phyloP scores from a whole-genome alignment of 139 green algal species.

The Pseudopediastrum boryanum region DNA sequence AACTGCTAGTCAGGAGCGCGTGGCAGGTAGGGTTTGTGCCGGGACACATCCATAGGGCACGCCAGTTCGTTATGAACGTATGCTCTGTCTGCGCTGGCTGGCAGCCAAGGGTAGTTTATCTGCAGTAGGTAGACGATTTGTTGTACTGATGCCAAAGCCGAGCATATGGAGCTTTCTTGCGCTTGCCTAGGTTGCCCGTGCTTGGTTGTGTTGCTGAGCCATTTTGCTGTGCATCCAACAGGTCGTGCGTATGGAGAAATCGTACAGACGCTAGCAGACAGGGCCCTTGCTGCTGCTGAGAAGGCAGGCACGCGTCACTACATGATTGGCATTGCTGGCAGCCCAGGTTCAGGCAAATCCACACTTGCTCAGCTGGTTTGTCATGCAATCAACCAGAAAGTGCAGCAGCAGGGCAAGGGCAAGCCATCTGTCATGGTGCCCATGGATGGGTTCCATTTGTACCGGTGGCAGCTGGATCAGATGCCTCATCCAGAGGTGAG shows the following conservation, averaged over 20 bases:
- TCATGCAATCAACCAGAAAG: slow-evolving; percentile 50
- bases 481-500: slow-evolving; percentile 69
- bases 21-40: too few relatives aligned
- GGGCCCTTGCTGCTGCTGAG: slow-evolving; percentile 18
- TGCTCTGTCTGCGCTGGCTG: too few relatives aligned
- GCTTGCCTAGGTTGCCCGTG: too few relatives aligned
- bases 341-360: slow-evolving; percentile 68
- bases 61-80: too few relatives aligned
- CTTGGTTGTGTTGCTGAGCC: too few relatives aligned
- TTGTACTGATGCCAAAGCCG: too few relatives aligned
- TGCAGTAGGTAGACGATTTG: too few relatives aligned
- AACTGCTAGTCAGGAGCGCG: too few relatives aligned
- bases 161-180: too few relatives aligned
- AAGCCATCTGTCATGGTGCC: slow-evolving; percentile 32
- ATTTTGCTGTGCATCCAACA: too few relatives aligned
- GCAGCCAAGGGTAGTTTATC: too few relatives aligned
- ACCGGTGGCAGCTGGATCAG: slow-evolving; percentile 75
- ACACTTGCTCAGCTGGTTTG: slow-evolving; percentile 68
- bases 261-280: slow-evolving; percentile 36
- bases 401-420: background rate
- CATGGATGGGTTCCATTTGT: slow-evolving; percentile 88
- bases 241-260: slow-evolving; percentile 50
- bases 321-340: slow-evolving; percentile 76
- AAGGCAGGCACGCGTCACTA: slow-evolving; percentile 19
- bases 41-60: too few relatives aligned